These are phyloP conservation scores for Epichloe sylvatica DNA, from an alignment of 2,329 filamentous ascomycete genomes.

Conservation along the genomic window DNA sequence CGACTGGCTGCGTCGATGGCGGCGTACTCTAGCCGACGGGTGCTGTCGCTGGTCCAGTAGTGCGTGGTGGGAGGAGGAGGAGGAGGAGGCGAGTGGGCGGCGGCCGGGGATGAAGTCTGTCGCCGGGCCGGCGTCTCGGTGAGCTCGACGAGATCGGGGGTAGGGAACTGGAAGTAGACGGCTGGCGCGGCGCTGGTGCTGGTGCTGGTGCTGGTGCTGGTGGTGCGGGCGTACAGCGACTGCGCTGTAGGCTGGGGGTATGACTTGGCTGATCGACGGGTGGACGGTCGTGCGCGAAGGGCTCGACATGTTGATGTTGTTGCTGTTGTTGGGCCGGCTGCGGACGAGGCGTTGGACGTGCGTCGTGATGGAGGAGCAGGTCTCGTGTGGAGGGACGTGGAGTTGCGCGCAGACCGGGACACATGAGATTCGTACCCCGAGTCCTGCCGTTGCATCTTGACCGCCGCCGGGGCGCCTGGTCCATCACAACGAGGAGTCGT, in stretches of 20 bases:
- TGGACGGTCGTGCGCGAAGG: conserved; percentile 24
- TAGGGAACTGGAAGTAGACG: conserved; percentile 37
- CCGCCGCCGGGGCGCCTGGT: conserved; percentile 13
- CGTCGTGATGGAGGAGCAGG: conserved; percentile 17
- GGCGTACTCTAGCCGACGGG: conserved; percentile 49
- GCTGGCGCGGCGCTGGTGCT: conserved; percentile 16
- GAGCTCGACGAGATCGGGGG: conserved; percentile 25
- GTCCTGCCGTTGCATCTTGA: conserved; percentile 40
- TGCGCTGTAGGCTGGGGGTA: conserved; percentile 18
- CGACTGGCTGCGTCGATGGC: conserved; percentile 49
- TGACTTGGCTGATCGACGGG: conserved; percentile 28
- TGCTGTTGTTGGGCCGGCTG: conserved; percentile 9
- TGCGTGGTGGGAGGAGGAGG: conserved; percentile 45
- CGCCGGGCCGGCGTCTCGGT: conserved; percentile 1
- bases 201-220: conserved; percentile 8
- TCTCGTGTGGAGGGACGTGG: conserved; percentile 18
- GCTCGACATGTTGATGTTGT: conserved; percentile 14
- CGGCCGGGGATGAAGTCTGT: background rate
- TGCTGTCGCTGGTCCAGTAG: conserved; percentile 53
- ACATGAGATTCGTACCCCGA: conserved; percentile 43
- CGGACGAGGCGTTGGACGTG: conserved; percentile 18
- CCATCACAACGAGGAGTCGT: no score
- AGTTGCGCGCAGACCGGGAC: conserved; percentile 21
- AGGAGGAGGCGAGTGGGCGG: conserved; percentile 29
- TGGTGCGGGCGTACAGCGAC: conserved; percentile 12